phyloP scores from a whole-genome alignment of 176 grass and related monocot genomes.

The Avena insularis region DNA sequence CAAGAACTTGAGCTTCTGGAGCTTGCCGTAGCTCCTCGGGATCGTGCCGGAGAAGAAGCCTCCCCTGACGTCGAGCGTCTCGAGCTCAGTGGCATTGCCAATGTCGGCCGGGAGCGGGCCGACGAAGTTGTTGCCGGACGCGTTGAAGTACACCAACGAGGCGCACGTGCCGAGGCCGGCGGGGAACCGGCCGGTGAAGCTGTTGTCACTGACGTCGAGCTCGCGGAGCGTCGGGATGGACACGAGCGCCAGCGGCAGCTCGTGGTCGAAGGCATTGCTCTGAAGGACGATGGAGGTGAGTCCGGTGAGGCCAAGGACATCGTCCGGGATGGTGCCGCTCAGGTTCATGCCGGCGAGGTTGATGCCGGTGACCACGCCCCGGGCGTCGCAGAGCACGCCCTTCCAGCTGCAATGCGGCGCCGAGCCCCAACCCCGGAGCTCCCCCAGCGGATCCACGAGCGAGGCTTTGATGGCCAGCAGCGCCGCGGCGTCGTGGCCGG shows the following conservation, averaged over 20 bases:
- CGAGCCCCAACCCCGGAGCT: slow-evolving; percentile 62
- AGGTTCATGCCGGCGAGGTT: slow-evolving; percentile 79
- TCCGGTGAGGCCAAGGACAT: slow-evolving; percentile 57
- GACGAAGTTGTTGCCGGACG: slow-evolving; percentile 90
- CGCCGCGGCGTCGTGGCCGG: slow-evolving; percentile 49
- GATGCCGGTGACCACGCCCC: slow-evolving; percentile 72
- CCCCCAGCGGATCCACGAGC: slow-evolving; percentile 63
- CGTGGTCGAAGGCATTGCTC: slow-evolving; percentile 68
- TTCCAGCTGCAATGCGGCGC: slow-evolving; percentile 71
- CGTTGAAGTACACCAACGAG: slow-evolving; percentile 63
- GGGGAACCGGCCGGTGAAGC: slow-evolving; percentile 78
- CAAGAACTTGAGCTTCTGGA: slow-evolving; percentile 86
- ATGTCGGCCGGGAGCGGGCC: slow-evolving; percentile 78
- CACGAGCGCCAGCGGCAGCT: slow-evolving; percentile 55
- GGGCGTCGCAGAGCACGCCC: slow-evolving; percentile 61
- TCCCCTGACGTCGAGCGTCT: slow-evolving; percentile 78
- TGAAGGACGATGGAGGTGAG: slow-evolving; percentile 73
- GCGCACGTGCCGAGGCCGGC: slow-evolving; percentile 62
- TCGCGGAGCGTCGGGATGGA: slow-evolving; percentile 56
- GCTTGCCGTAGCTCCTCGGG: slow-evolving; percentile 62
- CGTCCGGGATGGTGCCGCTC: slow-evolving; percentile 68
- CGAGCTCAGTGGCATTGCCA: slow-evolving; percentile 59
- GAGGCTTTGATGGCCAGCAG: slow-evolving; percentile 73
- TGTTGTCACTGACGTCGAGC: slow-evolving; percentile 90
- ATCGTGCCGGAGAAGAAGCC: slow-evolving; percentile 84